Evolutionary conservation across 2,329 filamentous ascomycete genomes (phyloP).

Genomic region (Ampelomyces quisqualis): DNA sequence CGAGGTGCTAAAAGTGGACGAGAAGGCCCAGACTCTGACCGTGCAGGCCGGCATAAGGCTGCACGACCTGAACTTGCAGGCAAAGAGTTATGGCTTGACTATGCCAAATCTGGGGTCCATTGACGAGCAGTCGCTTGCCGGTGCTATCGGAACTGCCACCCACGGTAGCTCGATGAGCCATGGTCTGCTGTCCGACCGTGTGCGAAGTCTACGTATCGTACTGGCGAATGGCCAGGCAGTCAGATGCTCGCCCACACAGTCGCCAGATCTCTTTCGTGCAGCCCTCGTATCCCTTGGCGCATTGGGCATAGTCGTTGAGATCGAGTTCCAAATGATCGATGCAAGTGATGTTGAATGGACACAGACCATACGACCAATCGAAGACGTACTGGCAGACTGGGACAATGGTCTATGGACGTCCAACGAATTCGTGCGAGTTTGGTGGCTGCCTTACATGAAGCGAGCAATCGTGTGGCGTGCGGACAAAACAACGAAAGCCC

Average conservation of each 20-base stretch:
- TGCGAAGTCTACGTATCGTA: constrained; percentile 74
- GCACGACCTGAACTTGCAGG: constrained; percentile 68
- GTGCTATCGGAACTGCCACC: constrained; percentile 88
- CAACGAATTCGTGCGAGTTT: constrained; percentile 87
- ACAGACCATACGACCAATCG: constrained; percentile 73
- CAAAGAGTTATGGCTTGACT: constrained; percentile 74
- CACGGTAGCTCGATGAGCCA: constrained; percentile 85
- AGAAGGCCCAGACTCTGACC: constrained; percentile 64
- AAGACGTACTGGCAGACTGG: constrained; percentile 71
- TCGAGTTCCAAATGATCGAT: constrained; percentile 79
- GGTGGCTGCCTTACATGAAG: constrained; percentile 95
- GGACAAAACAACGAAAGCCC: constrained; percentile 68
- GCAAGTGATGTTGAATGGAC: constrained; percentile 84
- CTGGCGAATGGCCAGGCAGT: constrained; percentile 76
- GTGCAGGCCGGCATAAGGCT: constrained; percentile 90
- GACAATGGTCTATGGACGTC: constrained; percentile 73
- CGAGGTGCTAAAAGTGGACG: constrained; percentile 69
- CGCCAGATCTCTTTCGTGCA: constrained; percentile 81
- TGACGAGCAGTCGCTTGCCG: constrained; percentile 88
- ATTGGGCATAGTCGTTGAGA: constrained; percentile 84
- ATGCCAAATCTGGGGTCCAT: constrained; percentile 94
- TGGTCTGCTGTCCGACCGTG: constrained; percentile 78
- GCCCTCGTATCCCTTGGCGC: constrained; percentile 85
- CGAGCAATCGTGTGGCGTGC: constrained; percentile 88
- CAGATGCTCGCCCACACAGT: constrained; percentile 66